Percentiles rank a stretch among this genome's conserved stretches.
Evolutionary conservation across 148 eudicot genomes (phyloP).

Genomic region (Rhododendron mucronatum): DNA sequence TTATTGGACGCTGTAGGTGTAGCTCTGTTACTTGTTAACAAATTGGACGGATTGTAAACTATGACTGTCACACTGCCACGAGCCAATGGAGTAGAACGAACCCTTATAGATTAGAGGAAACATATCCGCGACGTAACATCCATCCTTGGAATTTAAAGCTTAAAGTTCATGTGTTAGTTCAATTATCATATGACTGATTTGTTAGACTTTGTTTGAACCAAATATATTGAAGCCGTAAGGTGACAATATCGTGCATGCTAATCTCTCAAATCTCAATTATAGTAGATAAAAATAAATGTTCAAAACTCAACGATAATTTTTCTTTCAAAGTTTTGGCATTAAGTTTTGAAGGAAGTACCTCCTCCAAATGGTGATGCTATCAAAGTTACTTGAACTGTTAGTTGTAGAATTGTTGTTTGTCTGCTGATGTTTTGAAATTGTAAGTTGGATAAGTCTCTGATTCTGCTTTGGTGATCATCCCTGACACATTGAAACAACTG

Average conservation of each 20-base stretch:
- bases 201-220: background rate
- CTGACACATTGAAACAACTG: background rate
- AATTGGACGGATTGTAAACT: background rate
- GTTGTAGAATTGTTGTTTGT: background rate
- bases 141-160: background rate
- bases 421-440: background rate
- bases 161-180: background rate
- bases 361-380: background rate
- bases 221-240: background rate
- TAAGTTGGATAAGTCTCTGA: background rate
- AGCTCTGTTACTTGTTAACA: background rate
- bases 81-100: background rate
- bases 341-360: background rate
- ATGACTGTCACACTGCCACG: background rate
- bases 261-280: background rate
- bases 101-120: background rate
- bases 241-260: background rate
- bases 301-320: background rate
- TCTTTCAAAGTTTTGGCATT: background rate
- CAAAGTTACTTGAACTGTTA: background rate
- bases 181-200: background rate
- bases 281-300: background rate
- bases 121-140: background rate
- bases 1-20: background rate
- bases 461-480: background rate